Evolutionary conservation across 768 basidiomycete species (phyloP).

Genomic region (Tricholoma bakamatsutake): DNA sequence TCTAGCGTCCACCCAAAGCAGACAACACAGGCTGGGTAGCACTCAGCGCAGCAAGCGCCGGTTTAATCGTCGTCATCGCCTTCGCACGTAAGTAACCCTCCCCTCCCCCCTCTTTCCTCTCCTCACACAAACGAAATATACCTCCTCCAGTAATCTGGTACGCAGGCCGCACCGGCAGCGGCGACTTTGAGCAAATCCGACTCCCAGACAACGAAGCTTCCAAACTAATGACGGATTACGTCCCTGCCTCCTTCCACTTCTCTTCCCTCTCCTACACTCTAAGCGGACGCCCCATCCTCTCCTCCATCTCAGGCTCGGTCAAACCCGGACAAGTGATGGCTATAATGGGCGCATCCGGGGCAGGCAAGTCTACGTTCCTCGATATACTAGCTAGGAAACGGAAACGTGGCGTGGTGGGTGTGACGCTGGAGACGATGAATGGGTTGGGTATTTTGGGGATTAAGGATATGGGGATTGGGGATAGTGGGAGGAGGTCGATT

Average conservation of each 20-base stretch:
- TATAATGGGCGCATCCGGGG: conserved; percentile 95
- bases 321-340: conserved; percentile 90
- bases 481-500: conserved; percentile 84
- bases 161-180: too few relatives aligned
- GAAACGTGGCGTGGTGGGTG: conserved; percentile 74
- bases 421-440: conserved; percentile 93
- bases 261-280: conserved; percentile 77
- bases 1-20: conserved; percentile 70
- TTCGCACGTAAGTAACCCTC: conserved; percentile 43
- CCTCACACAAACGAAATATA: too few relatives aligned
- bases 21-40: conserved; percentile 81
- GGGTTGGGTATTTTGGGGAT: conserved; percentile 92
- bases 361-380: conserved; percentile 93
- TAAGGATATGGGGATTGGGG: conserved; percentile 85
- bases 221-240: conserved; percentile 95
- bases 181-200: too few relatives aligned
- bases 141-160: too few relatives aligned
- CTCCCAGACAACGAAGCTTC: too few relatives aligned
- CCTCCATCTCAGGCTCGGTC: conserved; percentile 74
- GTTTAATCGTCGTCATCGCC: conserved; percentile 61
- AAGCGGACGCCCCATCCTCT: conserved; percentile 61
- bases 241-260: conserved; percentile 93
- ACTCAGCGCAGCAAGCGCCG: too few relatives aligned
- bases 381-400: conserved; percentile 91
- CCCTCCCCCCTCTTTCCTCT: neutral